These are phyloP conservation scores for Linum lewisii DNA, from an alignment of 345 rosid genomes.

Conservation along the genomic window DNA sequence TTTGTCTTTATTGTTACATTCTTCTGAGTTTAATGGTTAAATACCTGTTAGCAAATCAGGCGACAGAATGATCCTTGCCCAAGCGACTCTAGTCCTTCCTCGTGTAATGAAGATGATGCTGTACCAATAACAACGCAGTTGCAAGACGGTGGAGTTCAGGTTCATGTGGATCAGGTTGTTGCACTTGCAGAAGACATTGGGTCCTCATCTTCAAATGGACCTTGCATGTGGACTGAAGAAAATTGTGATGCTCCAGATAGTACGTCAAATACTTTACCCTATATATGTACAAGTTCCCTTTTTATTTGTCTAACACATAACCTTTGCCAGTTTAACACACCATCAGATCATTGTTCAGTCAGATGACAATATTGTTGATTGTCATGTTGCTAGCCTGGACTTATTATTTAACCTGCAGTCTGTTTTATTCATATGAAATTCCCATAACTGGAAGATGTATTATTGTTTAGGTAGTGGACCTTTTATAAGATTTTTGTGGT, in stretches of 20 bases:
- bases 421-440: too few species aligned
- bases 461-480: too few species aligned
- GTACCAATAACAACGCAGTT: slow-evolving; percentile 19
- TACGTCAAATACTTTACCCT: slow-evolving; percentile 26
- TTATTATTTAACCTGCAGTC: neutral
- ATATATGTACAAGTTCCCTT: slow-evolving; percentile 6
- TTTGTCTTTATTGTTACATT: slow-evolving; percentile 14
- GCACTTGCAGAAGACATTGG: slow-evolving; percentile 20
- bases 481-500: too few species aligned
- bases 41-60: slow-evolving; percentile 36
- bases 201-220: slow-evolving; percentile 30
- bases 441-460: too few species aligned
- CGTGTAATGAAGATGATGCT: slow-evolving; percentile 30
- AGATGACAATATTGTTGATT: neutral
- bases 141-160: slow-evolving; percentile 25
- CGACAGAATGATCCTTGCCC: slow-evolving; percentile 26
- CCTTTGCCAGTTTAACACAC: neutral
- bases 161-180: slow-evolving; percentile 18
- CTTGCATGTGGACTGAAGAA: slow-evolving; percentile 48
- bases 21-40: slow-evolving; percentile 7
- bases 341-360: slow-evolving; percentile 1
- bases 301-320: slow-evolving; percentile 1
- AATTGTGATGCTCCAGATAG: slow-evolving; percentile 63
- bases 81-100: slow-evolving; percentile 26
- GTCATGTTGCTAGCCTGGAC: neutral